Evolutionary conservation across 192 early-diverging fungal genomes (phyloP).

Genomic region (Martensiomyces pterosporus): DNA sequence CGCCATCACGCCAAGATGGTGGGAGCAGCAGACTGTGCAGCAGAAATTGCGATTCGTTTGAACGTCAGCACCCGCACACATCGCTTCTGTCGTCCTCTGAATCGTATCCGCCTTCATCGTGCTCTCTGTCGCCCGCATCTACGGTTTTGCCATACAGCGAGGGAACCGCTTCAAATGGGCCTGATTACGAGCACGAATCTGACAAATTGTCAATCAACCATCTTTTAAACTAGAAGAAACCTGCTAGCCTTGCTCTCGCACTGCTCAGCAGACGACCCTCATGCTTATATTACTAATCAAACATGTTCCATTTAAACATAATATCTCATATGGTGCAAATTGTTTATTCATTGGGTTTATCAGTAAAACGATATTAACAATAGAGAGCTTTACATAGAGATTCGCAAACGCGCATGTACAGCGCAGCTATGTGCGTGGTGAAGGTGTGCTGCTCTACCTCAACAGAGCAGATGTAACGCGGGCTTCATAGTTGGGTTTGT

Average conservation of each 20-base stretch:
- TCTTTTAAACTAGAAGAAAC: conserved; percentile 31
- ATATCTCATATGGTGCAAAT: no score
- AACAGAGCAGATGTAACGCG: conserved; percentile 11
- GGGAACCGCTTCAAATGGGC: neutral
- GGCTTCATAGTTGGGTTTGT: conserved; percentile 21
- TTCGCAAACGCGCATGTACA: no score
- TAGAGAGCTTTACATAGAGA: no score
- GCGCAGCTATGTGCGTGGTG: no score
- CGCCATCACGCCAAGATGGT: no score
- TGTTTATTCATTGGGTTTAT: no score
- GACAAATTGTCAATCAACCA: conserved; percentile 28
- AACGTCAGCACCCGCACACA: conserved; percentile 4
- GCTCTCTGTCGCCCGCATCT: conserved; percentile 28
- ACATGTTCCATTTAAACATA: no score
- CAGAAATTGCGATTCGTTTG: neutral
- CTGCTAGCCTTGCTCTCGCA: no score
- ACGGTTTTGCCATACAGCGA: conserved; percentile 8
- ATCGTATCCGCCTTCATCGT: conserved; percentile 17
- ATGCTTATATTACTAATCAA: no score
- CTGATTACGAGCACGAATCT: conserved; percentile 3
- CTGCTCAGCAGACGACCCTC: no score
- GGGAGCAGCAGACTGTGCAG: neutral
- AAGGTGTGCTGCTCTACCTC: no score
- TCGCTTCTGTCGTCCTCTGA: conserved; percentile 9
- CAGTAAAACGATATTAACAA: no score